Conservation (phyloP, 768 basidiomycete genomes). For the Leccinum subgranulosum region DNA sequence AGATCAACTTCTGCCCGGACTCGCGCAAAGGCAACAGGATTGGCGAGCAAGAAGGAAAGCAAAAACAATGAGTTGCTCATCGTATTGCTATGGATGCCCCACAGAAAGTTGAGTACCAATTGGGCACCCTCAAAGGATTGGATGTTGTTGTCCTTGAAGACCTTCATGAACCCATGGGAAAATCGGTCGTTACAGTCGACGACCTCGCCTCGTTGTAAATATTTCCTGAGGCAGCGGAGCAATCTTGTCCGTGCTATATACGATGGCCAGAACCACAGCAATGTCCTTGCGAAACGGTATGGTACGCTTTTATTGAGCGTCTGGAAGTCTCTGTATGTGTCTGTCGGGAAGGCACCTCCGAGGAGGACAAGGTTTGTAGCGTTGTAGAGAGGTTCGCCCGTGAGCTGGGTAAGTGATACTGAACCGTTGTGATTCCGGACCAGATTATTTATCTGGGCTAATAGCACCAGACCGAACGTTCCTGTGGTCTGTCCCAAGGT, state of each 20-base stretch:
- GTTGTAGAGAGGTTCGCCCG: conserved; percentile 16
- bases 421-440: neutral
- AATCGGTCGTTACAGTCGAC: conserved; percentile 5
- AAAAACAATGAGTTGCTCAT: conserved; percentile 19
- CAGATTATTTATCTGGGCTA: conserved; percentile 12
- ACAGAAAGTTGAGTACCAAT: conserved; percentile 19
- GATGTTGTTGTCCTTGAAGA: conserved; percentile 18
- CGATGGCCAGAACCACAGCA: conserved; percentile 16
- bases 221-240: conserved; percentile 4
- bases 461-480: conserved; percentile 9
- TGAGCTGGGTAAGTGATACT: conserved; percentile 17
- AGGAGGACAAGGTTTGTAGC: conserved; percentile 20
- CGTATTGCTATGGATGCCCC: conserved; percentile 21
- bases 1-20: conserved; percentile 46
- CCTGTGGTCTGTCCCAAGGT: conserved; percentile 11
- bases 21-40: conserved; percentile 42
- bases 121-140: conserved; percentile 15
- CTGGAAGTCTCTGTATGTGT: conserved; percentile 21
- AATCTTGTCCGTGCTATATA: conserved; percentile 13
- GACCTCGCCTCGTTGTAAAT: conserved; percentile 12
- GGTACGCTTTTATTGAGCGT: conserved; percentile 17
- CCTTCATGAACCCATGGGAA: conserved; percentile 11
- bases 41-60: conserved; percentile 35
- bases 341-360: conserved; percentile 15
- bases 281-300: conserved; percentile 13